Evolutionary conservation across 345 rosid species (phyloP), one percentile per base, ranked within the genome.

Genomic region (Aurinia saxatilis): DNA sequence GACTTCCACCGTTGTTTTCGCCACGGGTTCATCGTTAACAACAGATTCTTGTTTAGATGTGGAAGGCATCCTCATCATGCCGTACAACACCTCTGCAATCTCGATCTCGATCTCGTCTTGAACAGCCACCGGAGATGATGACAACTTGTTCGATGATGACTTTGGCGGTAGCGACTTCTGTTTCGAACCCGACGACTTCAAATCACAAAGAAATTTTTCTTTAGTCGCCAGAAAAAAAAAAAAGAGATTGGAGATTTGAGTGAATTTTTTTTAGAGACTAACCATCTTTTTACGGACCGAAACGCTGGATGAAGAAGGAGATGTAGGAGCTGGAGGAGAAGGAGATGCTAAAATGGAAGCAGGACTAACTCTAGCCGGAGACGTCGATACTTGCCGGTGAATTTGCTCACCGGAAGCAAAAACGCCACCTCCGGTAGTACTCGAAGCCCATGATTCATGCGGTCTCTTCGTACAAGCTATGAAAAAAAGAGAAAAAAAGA

Each of bases 51-150:
- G 86, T 81, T 84, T 90, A 0, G 83, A 59, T 7, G 93, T 77
- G 0, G 70, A 81, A 13, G 97, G 95, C 77, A 86, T 93, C 72
- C 88, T 81, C 96, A 81, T 75, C 96, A 93, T 73, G 7, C 95
- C 97, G 45, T 86, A 95, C 33, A 95, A 70, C 15, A 95, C 99
- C 72, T 95, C 95, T 0, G 99, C 99, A 19, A 95, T 90, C 88
- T 95, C 99, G 69, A 95, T 84, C 85, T 95, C 99, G 69, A 90
- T 90, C 76, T 95, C 97, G 35, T 95, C 99, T 60, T 90, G 99
- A 37, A 83, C 84, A 1, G 75, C 76, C 16, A 54, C 63, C 34
- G 68, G 64, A 9, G 95, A 79, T 12, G 92, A 74, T 5, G n/a
- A n/a, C n/a, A 86, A 61, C 68, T 82, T 85, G 17, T 51, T 14